Evolutionary conservation across 108 stramenopile genomes (phyloP), one percentile per base, ranked within the genome.

Genomic region (Thalassiosira profunda): DNA sequence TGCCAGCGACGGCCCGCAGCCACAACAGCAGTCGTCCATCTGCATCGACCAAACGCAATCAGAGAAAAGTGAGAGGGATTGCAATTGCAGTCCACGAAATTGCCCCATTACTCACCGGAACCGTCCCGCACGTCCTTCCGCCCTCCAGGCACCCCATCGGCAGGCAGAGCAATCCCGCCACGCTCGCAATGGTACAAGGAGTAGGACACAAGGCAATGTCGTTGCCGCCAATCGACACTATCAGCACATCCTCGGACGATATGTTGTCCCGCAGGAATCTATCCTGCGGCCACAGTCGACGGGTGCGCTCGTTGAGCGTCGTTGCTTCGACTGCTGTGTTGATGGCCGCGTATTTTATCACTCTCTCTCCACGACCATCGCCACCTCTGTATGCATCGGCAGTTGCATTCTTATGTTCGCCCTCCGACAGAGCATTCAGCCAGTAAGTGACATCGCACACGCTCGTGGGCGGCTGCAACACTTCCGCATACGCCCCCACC

Each of bases 161-260:
- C 23, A 94, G 41, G 33, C 76, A 72, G 12, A 89, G 40, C 31
- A 96, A 43, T 14, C 86, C 82, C 7, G 74, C 46, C 0, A 93
- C 72, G 12, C 79, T 78, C 3, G 42, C 34, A 52, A 92, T 89
- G 0, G 95, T 96, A 57, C 91, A 92, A 0, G 88, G 88, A 8
- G 72, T 44, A 7, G 95, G 95, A 41, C 64, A 45, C 26, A 94
- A 45, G 17, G 95, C 95, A 38, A 96, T 77, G 77, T 96, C 95
- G 61, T 96, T 96, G 41, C 95, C 95, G 34, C 95, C 90, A 49
- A 94, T 68, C 34, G 81, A 83, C 0, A 96, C 90, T 40, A 96
- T 82, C 28, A 94, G 64, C 9, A 92, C 68, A 57, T 96, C 95
- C 7, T 86, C 51, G 3, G 70, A 14, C 7, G 69, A 62, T 12